Evolutionary conservation across 495 filamentous ascomycete species (phyloP).

Genomic region (Lichenothelia convexa): DNA sequence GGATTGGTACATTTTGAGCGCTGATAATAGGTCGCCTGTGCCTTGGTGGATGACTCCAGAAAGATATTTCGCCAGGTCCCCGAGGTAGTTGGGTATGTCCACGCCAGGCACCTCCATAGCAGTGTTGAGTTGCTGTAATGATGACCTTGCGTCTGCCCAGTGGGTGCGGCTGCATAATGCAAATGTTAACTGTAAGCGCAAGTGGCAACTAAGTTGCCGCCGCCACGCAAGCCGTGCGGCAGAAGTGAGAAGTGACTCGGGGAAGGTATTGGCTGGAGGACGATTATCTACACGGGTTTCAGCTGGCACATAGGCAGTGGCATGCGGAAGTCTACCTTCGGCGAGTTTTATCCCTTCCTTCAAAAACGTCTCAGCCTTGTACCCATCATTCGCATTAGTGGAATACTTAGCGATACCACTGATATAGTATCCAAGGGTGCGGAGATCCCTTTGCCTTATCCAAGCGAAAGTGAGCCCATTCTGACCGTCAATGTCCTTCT

Average conservation of each 20-base stretch:
- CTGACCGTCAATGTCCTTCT: slow-evolving; percentile 11
- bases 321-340: slow-evolving; percentile 34
- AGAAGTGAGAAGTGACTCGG: slow-evolving; percentile 29
- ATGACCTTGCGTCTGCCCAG: slow-evolving; percentile 35
- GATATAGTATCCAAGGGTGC: slow-evolving; percentile 52
- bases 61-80: slow-evolving; percentile 43
- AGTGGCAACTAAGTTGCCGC: slow-evolving; percentile 32
- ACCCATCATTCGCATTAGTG: slow-evolving; percentile 40
- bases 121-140: slow-evolving; percentile 25
- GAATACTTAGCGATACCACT: slow-evolving; percentile 51
- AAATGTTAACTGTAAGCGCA: slow-evolving; percentile 42
- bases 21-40: slow-evolving; percentile 46
- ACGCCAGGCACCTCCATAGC: slow-evolving; percentile 18
- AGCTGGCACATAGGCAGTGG: too few species aligned
- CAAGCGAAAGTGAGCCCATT: slow-evolving; percentile 37
- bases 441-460: slow-evolving; percentile 47
- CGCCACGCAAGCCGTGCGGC: slow-evolving; percentile 30
- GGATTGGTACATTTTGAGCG: slow-evolving; percentile 47
- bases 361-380: slow-evolving; percentile 50
- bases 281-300: too few species aligned
- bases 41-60: slow-evolving; percentile 62
- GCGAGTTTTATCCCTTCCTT: slow-evolving; percentile 40
- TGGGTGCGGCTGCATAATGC: slow-evolving; percentile 41
- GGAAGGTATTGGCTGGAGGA: too few species aligned
- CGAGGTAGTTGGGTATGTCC: slow-evolving; percentile 25